Base-by-base conservation (phyloP, 2,329 filamentous ascomycete species). In the Sarocladium kiliense region DNA sequence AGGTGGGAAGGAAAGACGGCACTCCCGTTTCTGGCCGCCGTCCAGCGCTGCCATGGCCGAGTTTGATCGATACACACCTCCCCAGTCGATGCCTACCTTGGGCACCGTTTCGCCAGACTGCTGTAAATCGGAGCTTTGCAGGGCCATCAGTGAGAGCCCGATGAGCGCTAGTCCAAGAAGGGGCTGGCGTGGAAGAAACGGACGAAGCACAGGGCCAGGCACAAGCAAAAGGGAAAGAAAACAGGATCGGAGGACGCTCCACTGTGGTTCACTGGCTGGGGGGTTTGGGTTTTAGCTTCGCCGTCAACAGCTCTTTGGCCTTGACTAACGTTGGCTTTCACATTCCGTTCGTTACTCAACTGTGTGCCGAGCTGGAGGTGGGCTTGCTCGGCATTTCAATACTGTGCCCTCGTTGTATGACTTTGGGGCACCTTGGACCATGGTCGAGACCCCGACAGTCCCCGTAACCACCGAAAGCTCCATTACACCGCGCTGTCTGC, bases 1-100 rank as follows among this genome's bases (percentile, higher is more conserved):
- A 44, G 21, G 7, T n/a, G 44, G 23, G n/a, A 16, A 14, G 19
- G 5, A 7, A 51, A 36, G 47, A 51, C 47, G 47, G 26, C 30
- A 18, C n/a, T 51, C 30, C 47, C 47, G 47, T 36, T 34, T 36
- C 4, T 51, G 47, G 47, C 47, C 47, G 27, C 47, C 47, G 47
- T 51, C 23, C 27, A 47, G 44, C 25, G 25, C 25, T 27, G 44
- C 44, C 44, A 47, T 27, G 44, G n/a, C 12, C 18, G 3, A 12
- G 44, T 6, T 23, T 51, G n/a, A 51, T 51, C 47, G 47, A 51
- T 32, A 51, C 47, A 51, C 47, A 4, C 47, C 47, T 51, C 27
- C 19, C 27, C 27, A 16, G 26, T 3, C 26, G 27, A 51, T 51
- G n/a, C 10, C 47, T 19, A 7, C 11, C 16, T 10, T 16, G 3